phyloP scores from a whole-genome alignment of 2,329 filamentous ascomycete species.

The Diplodia intermedia region DNA sequence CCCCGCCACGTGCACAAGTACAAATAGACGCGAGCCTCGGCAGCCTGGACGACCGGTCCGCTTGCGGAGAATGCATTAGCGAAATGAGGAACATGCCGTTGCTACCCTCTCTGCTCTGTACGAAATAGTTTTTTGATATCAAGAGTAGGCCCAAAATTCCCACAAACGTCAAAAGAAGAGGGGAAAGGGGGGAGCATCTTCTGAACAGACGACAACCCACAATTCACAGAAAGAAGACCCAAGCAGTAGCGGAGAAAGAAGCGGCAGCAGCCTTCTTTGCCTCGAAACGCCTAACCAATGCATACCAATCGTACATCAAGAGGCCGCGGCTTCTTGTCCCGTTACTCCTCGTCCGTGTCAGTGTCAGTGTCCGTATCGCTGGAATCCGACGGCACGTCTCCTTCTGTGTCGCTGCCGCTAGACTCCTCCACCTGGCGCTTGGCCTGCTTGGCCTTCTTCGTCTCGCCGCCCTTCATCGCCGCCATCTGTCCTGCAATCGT shows the following conservation, averaged over 20 bases:
- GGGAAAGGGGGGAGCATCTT: not conserved
- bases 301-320: slow-evolving; percentile 26
- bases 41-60: no score
- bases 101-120: not conserved
- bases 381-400: slow-evolving; percentile 61
- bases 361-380: slow-evolving; percentile 59
- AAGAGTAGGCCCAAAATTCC: not conserved
- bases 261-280: slow-evolving; percentile 19
- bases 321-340: slow-evolving; percentile 6
- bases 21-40: no score
- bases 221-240: not conserved
- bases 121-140: slow-evolving; percentile 2
- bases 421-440: slow-evolving; percentile 65
- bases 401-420: slow-evolving; percentile 69
- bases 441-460: slow-evolving; percentile 69
- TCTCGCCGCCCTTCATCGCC: slow-evolving; percentile 74
- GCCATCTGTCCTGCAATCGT: slow-evolving; percentile 91
- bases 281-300: slow-evolving; percentile 26
- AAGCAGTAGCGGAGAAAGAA: slow-evolving; percentile 3
- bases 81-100: slow-evolving; percentile 2
- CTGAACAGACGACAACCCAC: not conserved
- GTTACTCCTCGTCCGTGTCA: slow-evolving; percentile 51
- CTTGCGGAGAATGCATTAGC: no score
- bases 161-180: no score
- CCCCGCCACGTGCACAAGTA: no score